Evolutionary conservation across 805 yeast genomes (phyloP).

Genomic region (Nakazawaea ambrosiae): DNA sequence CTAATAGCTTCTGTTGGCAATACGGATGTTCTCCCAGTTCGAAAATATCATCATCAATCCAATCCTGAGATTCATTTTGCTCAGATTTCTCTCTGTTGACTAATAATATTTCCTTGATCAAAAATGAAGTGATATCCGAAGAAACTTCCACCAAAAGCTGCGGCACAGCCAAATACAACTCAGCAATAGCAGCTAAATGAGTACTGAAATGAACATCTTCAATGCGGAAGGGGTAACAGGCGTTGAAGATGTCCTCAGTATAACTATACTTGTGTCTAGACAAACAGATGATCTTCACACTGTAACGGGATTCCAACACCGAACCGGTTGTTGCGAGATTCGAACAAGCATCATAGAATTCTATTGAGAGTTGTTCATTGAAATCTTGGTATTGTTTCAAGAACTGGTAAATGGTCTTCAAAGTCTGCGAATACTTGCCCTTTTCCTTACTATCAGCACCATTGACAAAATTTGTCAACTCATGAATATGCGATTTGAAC

Average conservation of each 20-base stretch:
- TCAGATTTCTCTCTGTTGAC: slow-evolving; percentile 34
- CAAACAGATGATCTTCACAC: slow-evolving; percentile 51
- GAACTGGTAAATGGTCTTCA: slow-evolving; percentile 58
- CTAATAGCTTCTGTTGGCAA: slow-evolving; percentile 38
- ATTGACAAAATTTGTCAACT: slow-evolving; percentile 35
- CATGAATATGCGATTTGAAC: slow-evolving; percentile 50
- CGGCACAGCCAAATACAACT: slow-evolving; percentile 45
- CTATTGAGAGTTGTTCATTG: slow-evolving; percentile 34
- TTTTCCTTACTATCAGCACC: slow-evolving; percentile 10
- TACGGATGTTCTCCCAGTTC: slow-evolving; percentile 24
- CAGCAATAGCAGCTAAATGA: slow-evolving; percentile 53
- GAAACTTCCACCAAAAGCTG: slow-evolving; percentile 42
- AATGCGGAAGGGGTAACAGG: slow-evolving; percentile 44
- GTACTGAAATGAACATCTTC: slow-evolving; percentile 37
- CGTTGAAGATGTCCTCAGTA: slow-evolving; percentile 29
- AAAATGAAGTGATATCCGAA: slow-evolving; percentile 48
- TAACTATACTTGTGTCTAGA: slow-evolving; percentile 33
- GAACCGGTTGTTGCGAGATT: slow-evolving; percentile 44
- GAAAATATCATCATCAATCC: slow-evolving; percentile 41
- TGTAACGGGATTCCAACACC: slow-evolving; percentile 57
- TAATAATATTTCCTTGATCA: slow-evolving; percentile 58
- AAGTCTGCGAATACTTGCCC: slow-evolving; percentile 23
- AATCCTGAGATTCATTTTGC: slow-evolving; percentile 23
- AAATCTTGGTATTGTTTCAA: slow-evolving; percentile 40
- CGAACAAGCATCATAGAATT: slow-evolving; percentile 37